phyloP scores from a whole-genome alignment of 2,329 filamentous ascomycete genomes.

The Thelonectria blattea region DNA sequence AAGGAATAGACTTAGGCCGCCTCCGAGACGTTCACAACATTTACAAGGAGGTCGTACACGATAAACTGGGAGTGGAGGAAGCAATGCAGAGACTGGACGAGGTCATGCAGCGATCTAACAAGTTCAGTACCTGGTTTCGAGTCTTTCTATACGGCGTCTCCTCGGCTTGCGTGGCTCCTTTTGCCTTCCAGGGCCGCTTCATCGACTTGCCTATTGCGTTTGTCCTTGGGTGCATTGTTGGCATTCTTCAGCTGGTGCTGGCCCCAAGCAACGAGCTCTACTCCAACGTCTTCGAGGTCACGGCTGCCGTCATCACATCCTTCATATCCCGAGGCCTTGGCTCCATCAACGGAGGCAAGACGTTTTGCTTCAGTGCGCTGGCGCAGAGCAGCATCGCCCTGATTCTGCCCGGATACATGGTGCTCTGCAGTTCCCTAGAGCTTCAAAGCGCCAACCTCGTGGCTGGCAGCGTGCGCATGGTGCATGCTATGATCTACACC shows the following conservation, averaged over 20 bases:
- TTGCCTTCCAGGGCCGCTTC: constrained; percentile 77
- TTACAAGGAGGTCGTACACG: constrained; percentile 84
- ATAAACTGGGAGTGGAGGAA: constrained; percentile 74
- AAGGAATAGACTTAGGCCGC: constrained; percentile 76
- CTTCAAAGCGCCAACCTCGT: constrained; percentile 74
- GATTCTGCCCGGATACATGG: constrained; percentile 69
- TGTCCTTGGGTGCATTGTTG: constrained; percentile 75
- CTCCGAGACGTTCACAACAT: constrained; percentile 77
- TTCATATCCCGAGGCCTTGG: constrained; percentile 74
- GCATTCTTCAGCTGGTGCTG: constrained; percentile 74
- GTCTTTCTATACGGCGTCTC: constrained; percentile 78
- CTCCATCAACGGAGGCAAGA: constrained; percentile 61
- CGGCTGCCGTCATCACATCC: constrained; percentile 67
- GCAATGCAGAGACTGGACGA: constrained; percentile 67
- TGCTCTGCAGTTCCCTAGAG: constrained; percentile 61
- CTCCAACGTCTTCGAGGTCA: constrained; percentile 58
- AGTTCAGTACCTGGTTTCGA: constrained; percentile 58
- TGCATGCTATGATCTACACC: constrained; percentile 78
- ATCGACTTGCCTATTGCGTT: constrained; percentile 83
- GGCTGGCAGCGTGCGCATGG: constrained; percentile 75
- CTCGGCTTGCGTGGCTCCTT: constrained; percentile 77
- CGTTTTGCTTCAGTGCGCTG: constrained; percentile 75
- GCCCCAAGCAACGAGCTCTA: constrained; percentile 77
- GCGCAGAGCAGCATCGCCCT: constrained; percentile 76
- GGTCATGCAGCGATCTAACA: constrained; percentile 53